Percentiles rank a stretch among this genome's conserved stretches.
Evolutionary conservation across 495 filamentous ascomycete genomes (phyloP).

Genomic region (Annulohypoxylon maeteangense): DNA sequence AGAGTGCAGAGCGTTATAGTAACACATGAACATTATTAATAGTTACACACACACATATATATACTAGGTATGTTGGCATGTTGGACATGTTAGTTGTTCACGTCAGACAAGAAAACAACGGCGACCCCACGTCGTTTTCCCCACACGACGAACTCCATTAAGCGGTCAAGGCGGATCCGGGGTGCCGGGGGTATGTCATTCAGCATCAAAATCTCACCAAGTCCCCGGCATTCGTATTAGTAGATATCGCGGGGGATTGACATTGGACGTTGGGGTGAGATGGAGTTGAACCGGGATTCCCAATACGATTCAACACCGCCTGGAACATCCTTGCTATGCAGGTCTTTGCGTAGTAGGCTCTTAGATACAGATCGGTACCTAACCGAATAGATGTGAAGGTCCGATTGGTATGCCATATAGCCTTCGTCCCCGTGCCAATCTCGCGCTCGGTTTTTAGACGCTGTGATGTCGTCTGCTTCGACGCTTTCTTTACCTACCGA

Average conservation of each 20-base stretch:
- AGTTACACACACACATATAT: not conserved
- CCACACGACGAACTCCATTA: slow-evolving; percentile 33
- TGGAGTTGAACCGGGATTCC: slow-evolving; percentile 18
- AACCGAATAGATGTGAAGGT: slow-evolving; percentile 12
- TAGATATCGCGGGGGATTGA: slow-evolving; percentile 23
- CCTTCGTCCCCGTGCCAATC: slow-evolving; percentile 3
- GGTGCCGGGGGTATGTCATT: slow-evolving; percentile 30
- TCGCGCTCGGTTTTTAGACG: slow-evolving; percentile 16
- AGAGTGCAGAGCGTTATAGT: not conserved
- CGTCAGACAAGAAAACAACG: not conserved
- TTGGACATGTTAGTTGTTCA: not conserved
- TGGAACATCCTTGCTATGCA: slow-evolving; percentile 2
- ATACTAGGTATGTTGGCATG: too few species aligned
- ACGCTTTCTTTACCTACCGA: slow-evolving; percentile 13
- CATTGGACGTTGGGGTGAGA: slow-evolving; percentile 16
- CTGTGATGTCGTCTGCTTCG: slow-evolving; percentile 12
- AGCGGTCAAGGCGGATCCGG: slow-evolving; percentile 30
- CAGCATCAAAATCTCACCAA: slow-evolving; percentile 15
- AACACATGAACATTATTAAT: not conserved
- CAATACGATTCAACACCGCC: slow-evolving; percentile 17
- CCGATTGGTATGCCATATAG: slow-evolving; percentile 10
- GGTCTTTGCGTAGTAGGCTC: not conserved
- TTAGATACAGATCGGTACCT: slow-evolving; percentile 10
- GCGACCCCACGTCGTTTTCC: slow-evolving; percentile 32
- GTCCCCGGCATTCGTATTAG: slow-evolving; percentile 32